Percentiles rank a stretch among this genome's conserved stretches.
phyloP scores from a whole-genome alignment of 208 protist species.

The Phytomonas serpens region DNA sequence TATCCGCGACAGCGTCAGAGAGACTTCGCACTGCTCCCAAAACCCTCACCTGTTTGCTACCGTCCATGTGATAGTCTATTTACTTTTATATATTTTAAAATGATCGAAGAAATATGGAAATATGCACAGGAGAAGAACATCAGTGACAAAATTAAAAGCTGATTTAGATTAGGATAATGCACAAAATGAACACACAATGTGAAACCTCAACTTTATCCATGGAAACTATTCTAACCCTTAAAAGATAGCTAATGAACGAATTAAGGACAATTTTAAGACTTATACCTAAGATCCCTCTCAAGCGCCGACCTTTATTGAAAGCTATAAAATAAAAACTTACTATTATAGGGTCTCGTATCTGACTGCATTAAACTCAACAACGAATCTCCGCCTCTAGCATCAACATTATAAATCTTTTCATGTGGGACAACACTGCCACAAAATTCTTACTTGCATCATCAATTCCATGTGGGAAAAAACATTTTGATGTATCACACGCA shows the following conservation, averaged over 20 bases:
- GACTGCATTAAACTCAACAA: constrained; percentile 4
- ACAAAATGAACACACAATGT: neutral
- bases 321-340: constrained; percentile 7
- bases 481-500: neutral
- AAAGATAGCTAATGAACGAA: neutral
- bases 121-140: neutral
- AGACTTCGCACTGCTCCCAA: constrained; percentile 61
- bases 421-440: neutral
- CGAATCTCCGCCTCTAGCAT: neutral
- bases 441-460: neutral
- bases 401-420: neutral
- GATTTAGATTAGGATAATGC: constrained; percentile 1
- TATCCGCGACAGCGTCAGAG: constrained; percentile 37
- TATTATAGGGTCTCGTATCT: neutral
- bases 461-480: neutral
- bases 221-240: neutral
- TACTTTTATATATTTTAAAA: neutral
- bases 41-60: constrained; percentile 26
- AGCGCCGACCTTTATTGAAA: neutral
- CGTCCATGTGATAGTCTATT: constrained; percentile 5
- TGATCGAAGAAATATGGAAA: neutral
- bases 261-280: neutral
- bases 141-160: constrained; percentile 1
- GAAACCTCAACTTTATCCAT: neutral
- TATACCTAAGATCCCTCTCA: neutral